Percentiles rank a stretch among this genome's conserved stretches.
These are phyloP conservation scores for Cichorium intybus DNA, from an alignment of 140 eudicot species.

Conservation along the genomic window DNA sequence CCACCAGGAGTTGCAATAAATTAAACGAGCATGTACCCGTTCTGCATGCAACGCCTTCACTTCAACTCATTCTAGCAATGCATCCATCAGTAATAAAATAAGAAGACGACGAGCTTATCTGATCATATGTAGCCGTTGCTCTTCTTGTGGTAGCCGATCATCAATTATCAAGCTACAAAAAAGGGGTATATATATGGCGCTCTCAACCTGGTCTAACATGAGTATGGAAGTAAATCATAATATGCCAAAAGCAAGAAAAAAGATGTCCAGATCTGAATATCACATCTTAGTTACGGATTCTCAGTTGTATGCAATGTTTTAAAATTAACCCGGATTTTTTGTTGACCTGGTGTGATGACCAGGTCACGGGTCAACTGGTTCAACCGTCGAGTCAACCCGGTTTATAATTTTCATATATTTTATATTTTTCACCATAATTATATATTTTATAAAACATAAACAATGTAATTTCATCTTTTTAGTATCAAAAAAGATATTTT, in stretches of 20 bases:
- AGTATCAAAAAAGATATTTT: too few species aligned
- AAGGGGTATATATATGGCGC: not conserved
- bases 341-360: too few species aligned
- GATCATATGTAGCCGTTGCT: constrained; percentile 18
- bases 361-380: too few species aligned
- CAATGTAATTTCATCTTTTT: too few species aligned
- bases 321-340: too few species aligned
- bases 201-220: not conserved
- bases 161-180: too few species aligned
- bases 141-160: not conserved
- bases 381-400: too few species aligned
- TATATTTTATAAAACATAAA: too few species aligned
- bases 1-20: constrained; percentile 34
- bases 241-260: not conserved
- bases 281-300: not conserved
- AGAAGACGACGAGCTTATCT: constrained; percentile 11
- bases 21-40: constrained; percentile 2
- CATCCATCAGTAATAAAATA: not conserved
- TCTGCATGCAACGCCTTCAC: constrained; percentile 19
- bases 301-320: too few species aligned
- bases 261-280: constrained; percentile 6
- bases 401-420: too few species aligned
- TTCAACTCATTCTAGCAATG: constrained; percentile 6
- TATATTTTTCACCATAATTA: too few species aligned
- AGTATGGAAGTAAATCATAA: not conserved